These are phyloP conservation scores for Bipolaris gigantea DNA, from an alignment of 2,329 filamentous ascomycete genomes.

Conservation along the genomic window DNA sequence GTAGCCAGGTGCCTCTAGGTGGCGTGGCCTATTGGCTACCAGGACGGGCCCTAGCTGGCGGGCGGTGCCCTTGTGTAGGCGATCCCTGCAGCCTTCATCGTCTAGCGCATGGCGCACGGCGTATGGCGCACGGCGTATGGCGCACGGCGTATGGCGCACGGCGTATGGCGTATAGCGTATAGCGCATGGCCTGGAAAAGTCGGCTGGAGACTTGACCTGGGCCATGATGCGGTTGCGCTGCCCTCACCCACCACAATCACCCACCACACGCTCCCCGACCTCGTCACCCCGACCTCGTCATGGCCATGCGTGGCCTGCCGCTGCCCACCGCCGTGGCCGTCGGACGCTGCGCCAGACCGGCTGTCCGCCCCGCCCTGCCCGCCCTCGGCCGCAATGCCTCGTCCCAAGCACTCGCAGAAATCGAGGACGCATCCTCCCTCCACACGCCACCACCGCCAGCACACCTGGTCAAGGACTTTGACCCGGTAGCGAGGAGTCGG, in stretches of 20 bases:
- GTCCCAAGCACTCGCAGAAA: constrained; percentile 48
- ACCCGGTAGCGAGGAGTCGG: constrained; percentile 53
- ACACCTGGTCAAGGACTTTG: constrained; percentile 50
- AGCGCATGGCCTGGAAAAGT: constrained; percentile 18
- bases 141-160: constrained; percentile 8
- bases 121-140: constrained; percentile 2
- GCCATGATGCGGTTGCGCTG: constrained; percentile 4
- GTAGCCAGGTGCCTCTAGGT: constrained; percentile 10
- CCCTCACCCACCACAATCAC: background rate
- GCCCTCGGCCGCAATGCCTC: constrained; percentile 52
- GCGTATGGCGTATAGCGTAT: constrained; percentile 13
- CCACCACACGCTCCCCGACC: constrained; percentile 18
- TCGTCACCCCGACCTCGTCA: constrained; percentile 28
- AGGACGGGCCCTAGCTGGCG: background rate
- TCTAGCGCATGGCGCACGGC: constrained; percentile 14
- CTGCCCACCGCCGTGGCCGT: constrained; percentile 32
- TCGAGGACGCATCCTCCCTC: constrained; percentile 54
- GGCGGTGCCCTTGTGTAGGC: background rate
- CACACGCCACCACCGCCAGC: constrained; percentile 43
- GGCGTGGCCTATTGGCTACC: constrained; percentile 15
- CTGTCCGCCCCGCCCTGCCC: constrained; percentile 22
- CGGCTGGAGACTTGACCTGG: constrained; percentile 4
- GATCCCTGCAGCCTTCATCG: constrained; percentile 19
- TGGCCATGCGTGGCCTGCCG: constrained; percentile 45
- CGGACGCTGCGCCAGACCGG: constrained; percentile 29